Evolutionary conservation across 176 grass and related monocot species (phyloP), one percentile per base, ranked within the genome.

Genomic region (Avena insularis): DNA sequence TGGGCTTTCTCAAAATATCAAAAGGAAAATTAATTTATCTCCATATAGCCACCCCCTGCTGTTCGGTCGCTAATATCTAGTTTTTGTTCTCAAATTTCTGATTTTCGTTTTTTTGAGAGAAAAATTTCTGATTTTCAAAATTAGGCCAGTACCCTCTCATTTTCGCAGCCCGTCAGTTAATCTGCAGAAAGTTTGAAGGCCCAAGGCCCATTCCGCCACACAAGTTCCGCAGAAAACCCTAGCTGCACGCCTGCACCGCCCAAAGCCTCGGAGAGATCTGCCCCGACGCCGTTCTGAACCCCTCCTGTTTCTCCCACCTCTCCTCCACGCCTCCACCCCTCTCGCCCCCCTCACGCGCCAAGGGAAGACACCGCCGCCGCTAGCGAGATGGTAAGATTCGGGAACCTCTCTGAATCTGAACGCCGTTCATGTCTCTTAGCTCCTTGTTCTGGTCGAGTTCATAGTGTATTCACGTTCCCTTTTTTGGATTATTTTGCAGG

Each of bases 401-500:
- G 11, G 48, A 49, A 11, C 40, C 9, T 48, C 40, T 8, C 20
- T 25, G 19, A 21, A 49, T 48, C 70, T 13, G 12, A 25, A 14
- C 5, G 9, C 43, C 43, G 43, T 48, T 25, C 11, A 23, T 73
- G 5, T 13, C 43, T 12, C 9, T 10, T 6, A 47, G 20, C 70
- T 46, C 11, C 2, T 47, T 49, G 14, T 48, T 73, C 67, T 49
- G n/a, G 6, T 73, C 20, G 43, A 48, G 11, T 49, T 45, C 20
- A 23, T 73, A 45, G 1, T 19, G 8, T 50, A 29, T 81, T 33
- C 60, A 50, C 31, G 21, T 27, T 38, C 43, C 3, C 4, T n/a
- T 25, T 62, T 20, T 54, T 19, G 15, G 16, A 78, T 79, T 2
- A 8, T 9, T 62, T 60, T 91, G 23, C 71, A 90, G 78, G 92